These are phyloP conservation scores for Coix lacrymajobi DNA, from an alignment of 176 grass and related monocot genomes.

Conservation along the genomic window DNA sequence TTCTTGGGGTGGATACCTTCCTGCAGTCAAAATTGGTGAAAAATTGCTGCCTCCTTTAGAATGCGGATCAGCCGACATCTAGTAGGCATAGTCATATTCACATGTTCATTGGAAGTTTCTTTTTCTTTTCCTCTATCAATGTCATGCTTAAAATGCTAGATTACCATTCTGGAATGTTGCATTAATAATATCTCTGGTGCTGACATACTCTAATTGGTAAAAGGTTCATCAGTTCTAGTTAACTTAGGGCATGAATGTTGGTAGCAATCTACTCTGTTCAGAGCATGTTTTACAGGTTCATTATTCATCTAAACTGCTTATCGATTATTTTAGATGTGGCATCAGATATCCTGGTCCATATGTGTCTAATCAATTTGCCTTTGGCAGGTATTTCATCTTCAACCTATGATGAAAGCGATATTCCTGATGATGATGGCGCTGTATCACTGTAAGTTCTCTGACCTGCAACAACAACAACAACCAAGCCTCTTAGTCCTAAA, in stretches of 20 bases:
- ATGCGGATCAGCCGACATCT: background rate
- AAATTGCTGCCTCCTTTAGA: background rate
- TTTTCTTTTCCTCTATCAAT: background rate
- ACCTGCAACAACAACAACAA: too few relatives aligned
- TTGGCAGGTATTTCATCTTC: conserved; percentile 44
- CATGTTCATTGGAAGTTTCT: background rate
- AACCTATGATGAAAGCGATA: conserved; percentile 17
- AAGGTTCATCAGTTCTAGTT: background rate
- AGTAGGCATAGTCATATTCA: background rate
- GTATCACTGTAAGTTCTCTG: conserved; percentile 46
- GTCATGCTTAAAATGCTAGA: background rate
- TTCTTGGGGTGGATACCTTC: background rate
- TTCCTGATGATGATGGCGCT: conserved; percentile 29
- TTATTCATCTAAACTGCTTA: background rate
- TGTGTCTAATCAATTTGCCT: conserved; percentile 1
- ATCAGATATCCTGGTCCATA: background rate
- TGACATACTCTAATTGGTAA: background rate
- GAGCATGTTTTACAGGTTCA: background rate
- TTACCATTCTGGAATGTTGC: background rate
- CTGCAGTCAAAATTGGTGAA: background rate
- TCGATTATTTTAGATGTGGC: background rate
- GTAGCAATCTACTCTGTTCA: background rate
- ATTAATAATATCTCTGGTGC: conserved; percentile 1
- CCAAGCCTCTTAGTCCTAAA: too few relatives aligned
- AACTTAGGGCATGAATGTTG: background rate